Percentiles rank a stretch among this genome's conserved stretches.
Conservation (phyloP, 2,329 filamentous ascomycete species). For the Aspergillus aculeatinus region DNA sequence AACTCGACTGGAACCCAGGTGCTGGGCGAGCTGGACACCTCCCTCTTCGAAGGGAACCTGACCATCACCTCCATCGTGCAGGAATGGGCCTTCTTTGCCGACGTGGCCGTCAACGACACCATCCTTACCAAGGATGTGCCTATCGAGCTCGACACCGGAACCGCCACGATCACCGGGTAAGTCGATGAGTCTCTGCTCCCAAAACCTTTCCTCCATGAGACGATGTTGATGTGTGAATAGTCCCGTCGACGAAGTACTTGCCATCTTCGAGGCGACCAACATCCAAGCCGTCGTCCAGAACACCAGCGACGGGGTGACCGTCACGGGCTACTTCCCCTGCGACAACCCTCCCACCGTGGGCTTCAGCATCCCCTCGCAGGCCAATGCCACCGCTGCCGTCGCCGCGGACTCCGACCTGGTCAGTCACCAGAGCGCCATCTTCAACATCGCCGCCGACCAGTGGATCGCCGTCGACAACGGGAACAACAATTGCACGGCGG, state of each 20-base stretch:
- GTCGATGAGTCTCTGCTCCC: background rate
- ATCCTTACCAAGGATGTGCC: background rate
- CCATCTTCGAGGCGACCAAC: too few species aligned
- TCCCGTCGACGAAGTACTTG: too few species aligned
- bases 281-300: too few species aligned
- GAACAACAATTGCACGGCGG: too few species aligned
- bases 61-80: background rate
- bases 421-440: too few species aligned
- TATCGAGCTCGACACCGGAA: slow-evolving; percentile 5
- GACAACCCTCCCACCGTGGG: slow-evolving; percentile 3
- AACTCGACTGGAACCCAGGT: slow-evolving; percentile 3
- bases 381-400: background rate
- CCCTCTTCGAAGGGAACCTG: background rate
- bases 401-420: background rate
- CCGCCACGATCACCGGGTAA: slow-evolving; percentile 2
- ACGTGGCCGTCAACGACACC: slow-evolving; percentile 1
- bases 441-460: too few species aligned
- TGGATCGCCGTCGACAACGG: too few species aligned
- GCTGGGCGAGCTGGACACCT: background rate
- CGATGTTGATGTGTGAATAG: too few species aligned
- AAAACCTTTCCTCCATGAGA: too few species aligned
- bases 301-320: background rate
- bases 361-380: slow-evolving; percentile 3
- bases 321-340: slow-evolving; percentile 7
- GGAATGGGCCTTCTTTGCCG: slow-evolving; percentile 4